Conservation (phyloP, 2,329 filamentous ascomycete genomes). For the Pestalotiopsis sp. region DNA sequence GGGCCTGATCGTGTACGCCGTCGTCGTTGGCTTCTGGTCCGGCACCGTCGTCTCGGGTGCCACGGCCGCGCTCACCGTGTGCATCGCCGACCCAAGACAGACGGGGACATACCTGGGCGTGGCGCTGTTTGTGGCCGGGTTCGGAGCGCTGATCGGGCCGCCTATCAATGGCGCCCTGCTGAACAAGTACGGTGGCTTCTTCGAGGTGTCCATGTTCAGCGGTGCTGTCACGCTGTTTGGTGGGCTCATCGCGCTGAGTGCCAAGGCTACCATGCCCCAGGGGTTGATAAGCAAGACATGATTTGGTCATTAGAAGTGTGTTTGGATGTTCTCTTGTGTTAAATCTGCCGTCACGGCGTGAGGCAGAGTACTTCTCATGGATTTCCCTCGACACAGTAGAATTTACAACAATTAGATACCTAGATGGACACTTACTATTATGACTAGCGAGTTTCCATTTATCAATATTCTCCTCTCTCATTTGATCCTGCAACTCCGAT, state of each 20-base stretch:
- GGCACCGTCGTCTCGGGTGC: conserved; percentile 48
- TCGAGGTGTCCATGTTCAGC: conserved; percentile 31
- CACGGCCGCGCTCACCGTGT: conserved; percentile 43
- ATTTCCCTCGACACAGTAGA: no score
- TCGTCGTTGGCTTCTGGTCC: conserved; percentile 40
- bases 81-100: conserved; percentile 47
- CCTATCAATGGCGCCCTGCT: conserved; percentile 47
- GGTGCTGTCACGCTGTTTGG: conserved; percentile 34
- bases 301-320: neutral
- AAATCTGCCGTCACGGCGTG: no score
- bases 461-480: no score
- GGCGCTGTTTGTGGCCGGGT: conserved; percentile 41
- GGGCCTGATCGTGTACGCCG: conserved; percentile 37
- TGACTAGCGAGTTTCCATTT: no score
- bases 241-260: conserved; percentile 33
- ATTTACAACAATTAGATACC: no score
- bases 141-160: conserved; percentile 49
- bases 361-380: no score
- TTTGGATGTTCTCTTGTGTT: no score
- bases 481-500: no score
- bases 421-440: no score
- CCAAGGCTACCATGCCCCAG: conserved; percentile 26
- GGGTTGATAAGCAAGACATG: neutral
- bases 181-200: conserved; percentile 38
- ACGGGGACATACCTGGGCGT: conserved; percentile 60